Evolutionary conservation across 106 monocot genomes (phyloP).

Genomic region (Apostasia ramifera): DNA sequence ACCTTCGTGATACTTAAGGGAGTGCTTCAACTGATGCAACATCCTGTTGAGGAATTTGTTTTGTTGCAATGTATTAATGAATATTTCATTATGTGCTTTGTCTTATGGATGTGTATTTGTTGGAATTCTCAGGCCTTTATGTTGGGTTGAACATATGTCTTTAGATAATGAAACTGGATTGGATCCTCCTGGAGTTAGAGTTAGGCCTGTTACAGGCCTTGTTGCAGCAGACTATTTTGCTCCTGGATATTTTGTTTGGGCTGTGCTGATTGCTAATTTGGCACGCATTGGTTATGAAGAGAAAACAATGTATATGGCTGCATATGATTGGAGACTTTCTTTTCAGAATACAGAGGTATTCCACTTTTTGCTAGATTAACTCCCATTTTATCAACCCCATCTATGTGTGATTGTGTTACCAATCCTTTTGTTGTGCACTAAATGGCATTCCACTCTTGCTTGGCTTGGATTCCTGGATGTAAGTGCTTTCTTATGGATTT

Average conservation of each 20-base stretch:
- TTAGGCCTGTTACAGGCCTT: constrained; percentile 91
- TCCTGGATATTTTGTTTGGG: constrained; percentile 99
- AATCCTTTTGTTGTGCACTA: background rate
- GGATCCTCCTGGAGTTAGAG: constrained; percentile 82
- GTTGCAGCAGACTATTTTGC: constrained; percentile 99
- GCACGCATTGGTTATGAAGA: constrained; percentile 99
- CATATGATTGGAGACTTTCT: constrained; percentile 99
- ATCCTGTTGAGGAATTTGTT: background rate
- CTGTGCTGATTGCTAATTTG: constrained; percentile 97
- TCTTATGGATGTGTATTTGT: constrained; percentile 1
- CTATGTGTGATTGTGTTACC: background rate
- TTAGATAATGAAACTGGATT: constrained; percentile 99
- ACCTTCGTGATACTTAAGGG: too few relatives aligned
- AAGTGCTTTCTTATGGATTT: background rate
- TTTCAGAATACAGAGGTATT: constrained; percentile 98
- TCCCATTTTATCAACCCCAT: background rate
- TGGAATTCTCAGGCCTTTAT: constrained; percentile 63
- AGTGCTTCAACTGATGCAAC: background rate
- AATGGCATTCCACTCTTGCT: background rate
- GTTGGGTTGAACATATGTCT: constrained; percentile 99
- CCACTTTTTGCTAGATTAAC: background rate
- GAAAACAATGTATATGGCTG: constrained; percentile 99
- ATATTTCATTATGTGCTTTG: background rate
- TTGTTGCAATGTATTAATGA: background rate
- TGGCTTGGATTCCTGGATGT: background rate